These are phyloP conservation scores for Tilletia horrida DNA, from an alignment of 1,284 basidiomycete genomes.

Conservation along the genomic window DNA sequence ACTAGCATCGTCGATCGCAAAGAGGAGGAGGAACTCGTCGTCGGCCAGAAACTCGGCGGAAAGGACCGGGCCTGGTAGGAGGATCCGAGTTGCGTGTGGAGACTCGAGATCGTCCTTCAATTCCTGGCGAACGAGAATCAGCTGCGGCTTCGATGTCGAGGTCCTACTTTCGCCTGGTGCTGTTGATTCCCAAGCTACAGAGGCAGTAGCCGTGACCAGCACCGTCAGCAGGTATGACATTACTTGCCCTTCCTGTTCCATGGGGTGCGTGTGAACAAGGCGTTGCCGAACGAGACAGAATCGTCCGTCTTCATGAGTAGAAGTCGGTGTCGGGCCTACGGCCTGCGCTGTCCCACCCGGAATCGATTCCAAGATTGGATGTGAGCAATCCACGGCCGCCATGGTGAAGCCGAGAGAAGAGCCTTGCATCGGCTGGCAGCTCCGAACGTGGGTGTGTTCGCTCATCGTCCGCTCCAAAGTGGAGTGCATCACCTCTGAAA, in stretches of 20 bases:
- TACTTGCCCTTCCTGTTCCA: background rate
- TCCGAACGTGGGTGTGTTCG: background rate
- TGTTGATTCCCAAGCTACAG: background rate
- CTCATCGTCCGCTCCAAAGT: background rate
- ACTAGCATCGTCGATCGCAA: background rate
- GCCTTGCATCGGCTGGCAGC: background rate
- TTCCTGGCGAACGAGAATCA: conserved; percentile 1
- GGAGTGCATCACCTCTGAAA: background rate
- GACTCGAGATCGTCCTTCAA: background rate
- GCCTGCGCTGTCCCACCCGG: background rate
- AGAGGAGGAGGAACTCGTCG: conserved; percentile 8
- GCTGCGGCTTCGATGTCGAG: background rate
- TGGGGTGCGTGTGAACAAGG: background rate
- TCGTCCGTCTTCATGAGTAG: background rate
- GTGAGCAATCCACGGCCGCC: background rate
- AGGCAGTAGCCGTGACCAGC: background rate
- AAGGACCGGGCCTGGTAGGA: background rate
- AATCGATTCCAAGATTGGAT: background rate
- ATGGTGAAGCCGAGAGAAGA: background rate
- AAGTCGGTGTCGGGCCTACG: background rate
- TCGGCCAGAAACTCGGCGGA: background rate
- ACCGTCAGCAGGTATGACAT: background rate
- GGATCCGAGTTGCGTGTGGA: background rate
- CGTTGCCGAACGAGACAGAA: background rate
- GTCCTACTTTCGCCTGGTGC: background rate